Evolutionary conservation across 1,139 yeast genomes (phyloP), one percentile per base, ranked within the genome.

Genomic region (Suhomyces kunorum): DNA sequence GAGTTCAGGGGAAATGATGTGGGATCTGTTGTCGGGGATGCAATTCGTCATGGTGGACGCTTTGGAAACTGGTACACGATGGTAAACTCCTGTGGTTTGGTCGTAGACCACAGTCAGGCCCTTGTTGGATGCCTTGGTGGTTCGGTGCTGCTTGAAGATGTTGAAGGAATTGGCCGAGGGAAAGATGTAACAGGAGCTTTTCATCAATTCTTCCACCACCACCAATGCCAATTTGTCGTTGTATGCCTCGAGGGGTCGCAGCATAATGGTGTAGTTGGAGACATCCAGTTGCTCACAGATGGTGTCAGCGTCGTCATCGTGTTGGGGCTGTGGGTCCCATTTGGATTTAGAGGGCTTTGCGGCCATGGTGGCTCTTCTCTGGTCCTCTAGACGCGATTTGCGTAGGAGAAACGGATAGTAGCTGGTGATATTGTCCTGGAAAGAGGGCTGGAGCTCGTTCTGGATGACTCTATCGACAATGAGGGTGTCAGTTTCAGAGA

Each of bases 381-480:
- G 8, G 18, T 31, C 37, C 11, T 49, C 48, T 11, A 58, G 16
- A 27, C 73, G 47, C 45, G 58, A 38, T 28, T 63, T 53, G 28
- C 73, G 50, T 15, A 67, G 36, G 7, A 70, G 47, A 50, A 53
- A 72, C 1, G 78, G 78, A 8, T 66, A 48, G 47, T 70, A 72
- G 24, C 53, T 49, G 18, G 68, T 62, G 47, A 65, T 70, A 44
- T 72, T 72, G 14, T 66, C 74, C 28, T 53, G 55, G 45, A 55
- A 72, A 1, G 64, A 54, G 0, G 56, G 61, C 48, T 70, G 77
- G 8, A 71, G 54, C 26, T 66, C 68, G 29, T 61, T 47, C n/a
- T 64, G 49, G 17, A 59, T 46, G 17, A 34, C 40, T 6, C 47
- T 27, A 9, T 44, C 41, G 12, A 48, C 39, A 28, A 32, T 37